phyloP scores from a whole-genome alignment of 257 asterid genomes.

The Solanum okadae region DNA sequence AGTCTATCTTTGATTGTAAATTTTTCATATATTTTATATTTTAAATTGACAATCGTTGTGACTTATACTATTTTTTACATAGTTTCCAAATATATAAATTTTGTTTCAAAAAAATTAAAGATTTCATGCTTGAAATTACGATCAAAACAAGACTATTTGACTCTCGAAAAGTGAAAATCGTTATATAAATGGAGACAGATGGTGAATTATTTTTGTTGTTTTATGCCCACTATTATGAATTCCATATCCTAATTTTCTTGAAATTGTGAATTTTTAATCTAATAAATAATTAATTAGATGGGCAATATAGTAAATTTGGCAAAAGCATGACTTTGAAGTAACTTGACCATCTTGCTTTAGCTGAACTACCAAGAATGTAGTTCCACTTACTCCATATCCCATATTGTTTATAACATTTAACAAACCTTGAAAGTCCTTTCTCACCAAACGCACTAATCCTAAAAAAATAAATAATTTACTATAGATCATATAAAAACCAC shows the following conservation, averaged over 20 bases:
- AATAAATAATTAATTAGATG: background rate
- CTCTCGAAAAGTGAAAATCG: background rate
- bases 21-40: too few relatives aligned
- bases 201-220: too few relatives aligned
- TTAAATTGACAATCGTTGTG: too few relatives aligned
- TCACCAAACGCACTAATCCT: constrained; percentile 27
- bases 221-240: background rate
- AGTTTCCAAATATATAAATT: too few relatives aligned
- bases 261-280: background rate
- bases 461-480: background rate
- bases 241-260: background rate
- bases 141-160: background rate
- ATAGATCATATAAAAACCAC: background rate
- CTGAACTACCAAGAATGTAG: constrained; percentile 16
- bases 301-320: background rate
- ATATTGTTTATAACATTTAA: constrained; percentile 19
- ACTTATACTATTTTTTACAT: background rate
- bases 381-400: constrained; percentile 15
- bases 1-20: too few relatives aligned
- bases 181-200: background rate
- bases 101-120: too few relatives aligned
- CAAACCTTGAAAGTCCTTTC: background rate
- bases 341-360: constrained; percentile 12
- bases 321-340: background rate
- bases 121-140: background rate